These are phyloP conservation scores for Aspergillus tanneri DNA, from an alignment of 2,329 filamentous ascomycete species.

Conservation along the genomic window DNA sequence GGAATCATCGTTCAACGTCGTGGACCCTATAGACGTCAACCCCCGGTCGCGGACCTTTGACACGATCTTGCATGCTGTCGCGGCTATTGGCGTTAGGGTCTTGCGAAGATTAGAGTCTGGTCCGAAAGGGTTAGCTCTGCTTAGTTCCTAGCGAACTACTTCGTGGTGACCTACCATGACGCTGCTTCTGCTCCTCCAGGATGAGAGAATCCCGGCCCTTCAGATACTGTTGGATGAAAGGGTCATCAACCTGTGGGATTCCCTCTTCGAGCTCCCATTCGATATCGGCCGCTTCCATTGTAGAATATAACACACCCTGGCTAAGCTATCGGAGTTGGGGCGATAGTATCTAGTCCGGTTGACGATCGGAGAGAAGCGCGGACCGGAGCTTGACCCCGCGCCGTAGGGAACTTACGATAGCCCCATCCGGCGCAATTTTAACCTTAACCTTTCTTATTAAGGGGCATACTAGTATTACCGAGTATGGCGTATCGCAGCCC, in stretches of 20 bases:
- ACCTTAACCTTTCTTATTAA: not conserved
- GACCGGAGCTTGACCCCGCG: not conserved
- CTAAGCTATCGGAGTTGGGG: not conserved
- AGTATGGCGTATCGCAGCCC: not conserved
- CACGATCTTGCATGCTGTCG: slow-evolving; percentile 76
- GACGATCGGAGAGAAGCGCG: not conserved
- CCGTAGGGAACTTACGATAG: not conserved
- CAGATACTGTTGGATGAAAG: slow-evolving; percentile 80
- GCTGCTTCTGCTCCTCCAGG: slow-evolving; percentile 74
- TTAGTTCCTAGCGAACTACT: not conserved
- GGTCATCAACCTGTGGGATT: slow-evolving; percentile 57
- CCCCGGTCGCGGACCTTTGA: slow-evolving; percentile 76
- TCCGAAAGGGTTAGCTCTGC: slow-evolving; percentile 4
- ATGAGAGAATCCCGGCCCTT: slow-evolving; percentile 73
- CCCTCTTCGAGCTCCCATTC: slow-evolving; percentile 44
- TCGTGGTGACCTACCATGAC: slow-evolving; percentile 62
- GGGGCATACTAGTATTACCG: too few relatives aligned
- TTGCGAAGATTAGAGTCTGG: slow-evolving; percentile 35
- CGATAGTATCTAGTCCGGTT: not conserved
- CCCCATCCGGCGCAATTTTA: not conserved
- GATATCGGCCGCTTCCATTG: slow-evolving; percentile 4
- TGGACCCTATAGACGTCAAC: slow-evolving; percentile 72
- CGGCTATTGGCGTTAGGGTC: slow-evolving; percentile 73
- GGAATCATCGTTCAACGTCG: slow-evolving; percentile 69
- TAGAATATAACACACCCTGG: not conserved